A percentile compares a stretch with the other conserved stretches of the same genome.
phyloP scores from a whole-genome alignment of 2,329 filamentous ascomycete species.

The Exophiala viscosa region DNA sequence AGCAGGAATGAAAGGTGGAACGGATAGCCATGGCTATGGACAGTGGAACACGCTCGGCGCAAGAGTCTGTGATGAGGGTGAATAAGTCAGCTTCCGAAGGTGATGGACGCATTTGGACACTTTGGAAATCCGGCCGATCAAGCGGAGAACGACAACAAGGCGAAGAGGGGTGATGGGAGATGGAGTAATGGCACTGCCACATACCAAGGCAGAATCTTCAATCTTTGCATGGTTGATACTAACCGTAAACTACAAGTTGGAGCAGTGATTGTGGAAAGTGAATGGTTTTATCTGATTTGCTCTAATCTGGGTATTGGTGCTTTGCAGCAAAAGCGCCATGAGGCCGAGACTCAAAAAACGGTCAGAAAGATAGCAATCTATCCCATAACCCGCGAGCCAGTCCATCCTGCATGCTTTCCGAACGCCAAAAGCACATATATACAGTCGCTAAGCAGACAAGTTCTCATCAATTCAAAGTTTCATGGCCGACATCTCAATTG shows the following conservation, averaged over 20 bases:
- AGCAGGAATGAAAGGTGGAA: neutral
- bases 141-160: neutral
- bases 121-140: neutral
- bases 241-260: neutral
- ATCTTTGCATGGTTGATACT: too few relatives aligned
- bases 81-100: conserved; percentile 21
- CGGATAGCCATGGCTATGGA: conserved; percentile 7
- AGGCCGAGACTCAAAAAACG: neutral
- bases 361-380: conserved; percentile 3
- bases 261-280: too few relatives aligned
- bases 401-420: neutral
- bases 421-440: conserved; percentile 13
- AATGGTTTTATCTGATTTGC: neutral
- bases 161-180: neutral
- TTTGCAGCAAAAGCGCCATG: conserved; percentile 6
- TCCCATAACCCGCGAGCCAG: neutral
- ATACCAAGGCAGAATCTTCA: neutral
- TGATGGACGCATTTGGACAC: conserved; percentile 23
- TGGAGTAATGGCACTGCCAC: neutral
- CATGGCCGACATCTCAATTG: conserved; percentile 1
- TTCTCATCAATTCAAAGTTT: conserved; percentile 3
- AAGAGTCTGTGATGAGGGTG: conserved; percentile 1
- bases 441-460: conserved; percentile 12
- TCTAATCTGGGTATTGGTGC: conserved; percentile 1
- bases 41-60: neutral